A percentile compares a stretch with the other conserved stretches of the same genome.
Evolutionary conservation across 2,329 filamentous ascomycete genomes (phyloP).

Genomic region (Periconia sp.): DNA sequence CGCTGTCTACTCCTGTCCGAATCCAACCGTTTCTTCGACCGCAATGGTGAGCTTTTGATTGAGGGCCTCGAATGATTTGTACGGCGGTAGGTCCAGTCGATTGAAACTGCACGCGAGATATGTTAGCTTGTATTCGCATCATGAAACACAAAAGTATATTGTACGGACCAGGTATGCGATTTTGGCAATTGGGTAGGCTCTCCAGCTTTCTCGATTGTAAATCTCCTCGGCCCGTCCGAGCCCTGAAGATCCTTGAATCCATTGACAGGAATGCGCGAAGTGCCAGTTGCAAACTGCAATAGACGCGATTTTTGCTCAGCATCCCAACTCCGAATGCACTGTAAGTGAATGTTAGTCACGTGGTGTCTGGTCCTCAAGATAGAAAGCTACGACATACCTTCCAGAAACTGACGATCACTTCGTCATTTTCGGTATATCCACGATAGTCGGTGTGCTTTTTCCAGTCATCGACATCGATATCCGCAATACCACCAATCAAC

Average conservation of each 20-base stretch:
- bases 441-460: conserved; percentile 99
- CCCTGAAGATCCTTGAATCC: conserved; percentile 99
- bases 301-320: conserved; percentile 97
- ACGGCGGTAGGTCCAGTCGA: conserved; percentile 89
- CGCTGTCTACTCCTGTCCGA: conserved; percentile 79
- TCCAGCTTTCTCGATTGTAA: conserved; percentile 97
- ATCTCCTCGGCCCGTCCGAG: conserved; percentile 89
- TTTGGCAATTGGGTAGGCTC: conserved; percentile 90
- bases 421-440: conserved; percentile 95
- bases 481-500: conserved; percentile 97
- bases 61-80: conserved; percentile 83
- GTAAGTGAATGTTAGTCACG: conserved; percentile 19
- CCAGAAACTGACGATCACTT: conserved; percentile 99
- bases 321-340: conserved; percentile 91
- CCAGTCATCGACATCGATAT: conserved; percentile 99
- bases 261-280: conserved; percentile 96
- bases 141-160: too few relatives aligned
- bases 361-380: not conserved
- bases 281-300: conserved; percentile 95
- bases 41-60: conserved; percentile 92
- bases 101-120: conserved; percentile 71
- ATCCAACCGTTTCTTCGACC: conserved; percentile 98
- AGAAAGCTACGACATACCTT: conserved; percentile 57
- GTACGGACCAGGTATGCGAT: conserved; percentile 88
- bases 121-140: conserved; percentile 17